phyloP scores from a whole-genome alignment of 108 stramenopile species.

The Seminavis robusta region DNA sequence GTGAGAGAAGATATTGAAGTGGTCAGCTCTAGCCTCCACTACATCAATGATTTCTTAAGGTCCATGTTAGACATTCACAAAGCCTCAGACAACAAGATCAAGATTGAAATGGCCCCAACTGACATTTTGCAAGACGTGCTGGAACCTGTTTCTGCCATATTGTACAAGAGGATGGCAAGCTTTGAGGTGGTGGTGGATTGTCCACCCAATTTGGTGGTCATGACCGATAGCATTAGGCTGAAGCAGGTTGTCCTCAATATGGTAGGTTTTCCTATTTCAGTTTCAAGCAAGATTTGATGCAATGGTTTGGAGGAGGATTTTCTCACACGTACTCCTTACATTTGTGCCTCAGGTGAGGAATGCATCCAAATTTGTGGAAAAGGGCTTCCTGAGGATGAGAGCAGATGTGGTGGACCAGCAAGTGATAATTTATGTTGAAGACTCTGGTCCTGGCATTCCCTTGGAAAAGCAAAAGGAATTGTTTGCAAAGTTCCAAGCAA shows the following conservation, averaged over 20 bases:
- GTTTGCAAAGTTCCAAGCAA: slow-evolving; percentile 16
- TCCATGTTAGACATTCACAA: slow-evolving; percentile 13
- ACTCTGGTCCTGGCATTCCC: slow-evolving; percentile 21
- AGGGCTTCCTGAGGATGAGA: slow-evolving; percentile 5
- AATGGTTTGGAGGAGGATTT: too few relatives aligned
- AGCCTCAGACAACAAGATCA: slow-evolving; percentile 4
- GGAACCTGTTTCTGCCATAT: slow-evolving; percentile 7
- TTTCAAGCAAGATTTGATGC: too few relatives aligned
- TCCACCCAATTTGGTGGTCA: slow-evolving; percentile 1
- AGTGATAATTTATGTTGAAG: slow-evolving; percentile 11
- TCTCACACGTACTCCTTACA: too few relatives aligned
- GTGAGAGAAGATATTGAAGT: slow-evolving; percentile 9
- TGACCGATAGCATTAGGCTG: slow-evolving; percentile 8
- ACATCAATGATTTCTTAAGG: slow-evolving; percentile 12
- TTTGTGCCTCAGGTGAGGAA: too few relatives aligned
- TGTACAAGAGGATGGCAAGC: slow-evolving; percentile 1
- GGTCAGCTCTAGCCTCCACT: slow-evolving; percentile 1
- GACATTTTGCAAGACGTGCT: slow-evolving; percentile 12
- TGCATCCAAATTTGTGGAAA: slow-evolving; percentile 12
- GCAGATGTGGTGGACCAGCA: neutral
- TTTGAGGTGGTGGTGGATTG: slow-evolving; percentile 4
- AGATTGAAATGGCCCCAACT: neutral
- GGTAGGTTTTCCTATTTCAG: too few relatives aligned
- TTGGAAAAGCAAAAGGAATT: slow-evolving; percentile 3
- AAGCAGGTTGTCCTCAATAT: slow-evolving; percentile 21